Percentiles rank a stretch among this genome's conserved stretches.
Evolutionary conservation across 495 filamentous ascomycete genomes (phyloP).

Genomic region (Neurospora sublineolata): DNA sequence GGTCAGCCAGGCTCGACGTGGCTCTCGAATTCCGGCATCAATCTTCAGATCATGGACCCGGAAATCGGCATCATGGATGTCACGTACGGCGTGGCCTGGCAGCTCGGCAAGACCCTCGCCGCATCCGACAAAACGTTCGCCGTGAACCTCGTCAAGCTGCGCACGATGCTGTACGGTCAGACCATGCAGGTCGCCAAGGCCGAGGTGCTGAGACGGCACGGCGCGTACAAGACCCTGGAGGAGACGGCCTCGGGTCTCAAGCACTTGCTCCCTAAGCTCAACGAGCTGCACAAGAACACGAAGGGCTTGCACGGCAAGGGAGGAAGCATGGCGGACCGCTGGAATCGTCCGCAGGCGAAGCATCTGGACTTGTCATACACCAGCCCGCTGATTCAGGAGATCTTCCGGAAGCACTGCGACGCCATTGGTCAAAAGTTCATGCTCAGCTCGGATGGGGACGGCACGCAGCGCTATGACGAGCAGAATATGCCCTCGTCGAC

Average conservation of each 20-base stretch:
- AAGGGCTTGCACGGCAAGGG: too few relatives aligned
- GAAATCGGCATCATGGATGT: slow-evolving; percentile 37
- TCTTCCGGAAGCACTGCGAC: too few relatives aligned
- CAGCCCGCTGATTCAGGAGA: too few relatives aligned
- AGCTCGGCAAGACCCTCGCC: slow-evolving; percentile 29
- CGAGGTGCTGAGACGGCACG: not conserved
- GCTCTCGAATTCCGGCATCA: slow-evolving; percentile 20
- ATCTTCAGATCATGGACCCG: slow-evolving; percentile 36
- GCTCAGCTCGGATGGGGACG: not conserved
- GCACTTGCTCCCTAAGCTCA: too few relatives aligned
- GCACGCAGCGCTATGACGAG: slow-evolving; percentile 20
- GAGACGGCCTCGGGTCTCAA: not conserved
- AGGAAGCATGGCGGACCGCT: too few relatives aligned
- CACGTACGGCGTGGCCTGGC: slow-evolving; percentile 36
- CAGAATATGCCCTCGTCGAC: slow-evolving; percentile 13
- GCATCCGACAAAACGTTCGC: slow-evolving; percentile 19
- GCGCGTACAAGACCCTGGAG: not conserved
- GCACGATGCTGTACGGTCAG: slow-evolving; percentile 6
- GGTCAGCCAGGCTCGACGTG: too few relatives aligned
- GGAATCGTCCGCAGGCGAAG: too few relatives aligned
- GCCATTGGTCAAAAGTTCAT: not conserved
- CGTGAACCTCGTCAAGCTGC: slow-evolving; percentile 15
- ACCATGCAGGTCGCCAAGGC: too few relatives aligned
- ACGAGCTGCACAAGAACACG: too few relatives aligned
- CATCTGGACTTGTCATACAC: too few relatives aligned